These are phyloP conservation scores for Venturia aucupariae DNA, from an alignment of 2,329 filamentous ascomycete species.

Conservation along the genomic window DNA sequence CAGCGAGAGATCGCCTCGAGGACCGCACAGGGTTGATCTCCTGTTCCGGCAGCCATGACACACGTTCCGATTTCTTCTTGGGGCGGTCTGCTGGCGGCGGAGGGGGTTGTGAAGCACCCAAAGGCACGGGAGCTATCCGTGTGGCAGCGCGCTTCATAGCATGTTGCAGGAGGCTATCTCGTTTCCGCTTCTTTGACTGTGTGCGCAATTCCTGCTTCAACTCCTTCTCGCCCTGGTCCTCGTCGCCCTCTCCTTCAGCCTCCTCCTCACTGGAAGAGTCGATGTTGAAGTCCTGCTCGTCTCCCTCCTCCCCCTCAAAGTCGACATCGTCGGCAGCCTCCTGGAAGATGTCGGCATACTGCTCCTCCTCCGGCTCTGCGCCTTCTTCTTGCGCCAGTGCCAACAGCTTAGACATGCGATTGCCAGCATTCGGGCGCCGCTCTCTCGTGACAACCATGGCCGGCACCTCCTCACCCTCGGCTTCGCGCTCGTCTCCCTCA, in stretches of 20 bases:
- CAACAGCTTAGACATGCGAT: conserved; percentile 31
- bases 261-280: conserved; percentile 80
- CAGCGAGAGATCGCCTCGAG: conserved; percentile 53
- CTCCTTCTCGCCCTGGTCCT: conserved; percentile 80
- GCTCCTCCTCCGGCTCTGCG: conserved; percentile 31
- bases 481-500: conserved; percentile 10
- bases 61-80: conserved; percentile 58
- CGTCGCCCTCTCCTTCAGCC: conserved; percentile 58
- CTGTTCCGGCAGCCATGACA: conserved; percentile 57
- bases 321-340: conserved; percentile 54
- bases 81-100: conserved; percentile 23
- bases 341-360: conserved; percentile 48
- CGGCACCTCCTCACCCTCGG: conserved; percentile 23
- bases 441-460: conserved; percentile 30
- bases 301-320: conserved; percentile 40
- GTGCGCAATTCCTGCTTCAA: conserved; percentile 67
- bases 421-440: conserved; percentile 31
- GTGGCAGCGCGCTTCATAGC: conserved; percentile 27
- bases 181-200: conserved; percentile 68
- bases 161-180: conserved; percentile 56
- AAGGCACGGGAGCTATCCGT: conserved; percentile 22
- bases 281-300: conserved; percentile 64
- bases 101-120: conserved; percentile 28
- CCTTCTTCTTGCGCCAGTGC: conserved; percentile 26
- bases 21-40: conserved; percentile 54